Base-by-base conservation (phyloP, 257 asterid genomes). In the Phtheirospermum japonicum region DNA sequence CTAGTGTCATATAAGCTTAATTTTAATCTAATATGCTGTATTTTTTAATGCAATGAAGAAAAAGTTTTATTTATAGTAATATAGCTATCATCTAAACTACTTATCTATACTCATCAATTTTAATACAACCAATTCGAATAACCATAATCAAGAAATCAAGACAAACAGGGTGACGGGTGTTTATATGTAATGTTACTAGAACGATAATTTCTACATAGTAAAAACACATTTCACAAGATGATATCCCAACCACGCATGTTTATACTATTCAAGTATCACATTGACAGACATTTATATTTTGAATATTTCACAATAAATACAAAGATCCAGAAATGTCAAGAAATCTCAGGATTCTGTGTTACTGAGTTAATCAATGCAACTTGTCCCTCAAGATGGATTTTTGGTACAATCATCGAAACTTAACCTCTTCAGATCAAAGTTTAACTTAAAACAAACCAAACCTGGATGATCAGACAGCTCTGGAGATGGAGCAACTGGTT, bases 391-490 rank as follows among this genome's bases (percentile, higher is more conserved):
- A 31, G 51, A 56, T 13, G 55, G 63, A 30, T 32, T 12, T 64
- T 37, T 33, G 17, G 37, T 32, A 28, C 60, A 33, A 45, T 48
- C 10, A 57, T 46, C 30, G 20, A 54, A 53, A 34, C 34, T 50
- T 18, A 62, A 54, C 46, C 28, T 46, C 39, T 31, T 14, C 60
- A 52, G 52, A 71, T 30, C 61, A 26, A 71, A 51, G 17, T 2
- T 57, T 17, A 51, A 66, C 32, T 57, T 14, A 18, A 48, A 36
- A 31, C 23, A n/a, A 59, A 66, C 48, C 77, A 70, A 66, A 90
- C 97, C 96, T 79, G 90, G 73, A 71, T 77, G 75, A 48, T 74
- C 87, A 34, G 82, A 64, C 11, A 58, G 49, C 57, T 77, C 97
- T 53, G 80, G 67, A 30, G 82, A 64, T 51, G 83, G 75, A 55